phyloP scores from a whole-genome alignment of 73 alveolate species.

The Paramecium biaurelia region DNA sequence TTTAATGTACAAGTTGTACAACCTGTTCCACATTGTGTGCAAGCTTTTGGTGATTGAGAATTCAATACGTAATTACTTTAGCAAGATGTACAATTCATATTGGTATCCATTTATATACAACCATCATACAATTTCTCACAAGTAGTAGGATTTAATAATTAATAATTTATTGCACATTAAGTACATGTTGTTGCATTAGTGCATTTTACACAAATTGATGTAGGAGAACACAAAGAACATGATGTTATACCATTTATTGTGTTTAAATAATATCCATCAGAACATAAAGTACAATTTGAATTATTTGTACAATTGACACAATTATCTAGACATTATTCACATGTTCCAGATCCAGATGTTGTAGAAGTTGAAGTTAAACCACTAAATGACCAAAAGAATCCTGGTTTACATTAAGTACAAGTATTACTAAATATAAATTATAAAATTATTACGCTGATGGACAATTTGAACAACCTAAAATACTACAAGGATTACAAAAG shows the following conservation, averaged over 20 bases:
- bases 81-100: neutral
- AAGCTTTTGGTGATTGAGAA: neutral
- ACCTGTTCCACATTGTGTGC: neutral
- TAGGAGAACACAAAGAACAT: neutral
- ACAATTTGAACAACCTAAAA: neutral
- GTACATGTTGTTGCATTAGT: neutral
- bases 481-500: neutral
- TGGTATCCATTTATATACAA: neutral
- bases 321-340: neutral
- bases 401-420: neutral
- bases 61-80: neutral
- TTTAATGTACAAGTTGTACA: neutral
- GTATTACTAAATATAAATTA: neutral
- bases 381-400: neutral
- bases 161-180: neutral
- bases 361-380: neutral
- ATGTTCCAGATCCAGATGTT: slow-evolving; percentile 14
- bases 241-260: neutral
- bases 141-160: neutral
- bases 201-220: neutral
- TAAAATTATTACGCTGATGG: neutral
- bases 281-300: neutral
- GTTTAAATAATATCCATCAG: neutral
- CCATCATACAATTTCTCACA: neutral
- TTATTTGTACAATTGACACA: neutral